Conservation (phyloP, 2,329 filamentous ascomycete species). For the Pseudogymnoascus sp. region DNA sequence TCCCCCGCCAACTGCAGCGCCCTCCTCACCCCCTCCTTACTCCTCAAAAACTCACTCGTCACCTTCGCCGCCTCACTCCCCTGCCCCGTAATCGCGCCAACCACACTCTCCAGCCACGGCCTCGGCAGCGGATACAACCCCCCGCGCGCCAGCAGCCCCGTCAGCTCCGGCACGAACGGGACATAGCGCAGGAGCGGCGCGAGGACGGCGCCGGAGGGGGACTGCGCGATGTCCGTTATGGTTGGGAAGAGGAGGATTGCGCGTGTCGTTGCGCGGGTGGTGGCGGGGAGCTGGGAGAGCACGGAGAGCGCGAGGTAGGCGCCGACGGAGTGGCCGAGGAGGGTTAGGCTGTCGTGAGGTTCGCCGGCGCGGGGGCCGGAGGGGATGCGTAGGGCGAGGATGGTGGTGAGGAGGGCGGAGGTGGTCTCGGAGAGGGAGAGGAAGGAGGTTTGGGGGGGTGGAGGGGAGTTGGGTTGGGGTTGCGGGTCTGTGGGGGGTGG, state of each 20-base stretch:
- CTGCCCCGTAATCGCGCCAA: conserved; percentile 39
- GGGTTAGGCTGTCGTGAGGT: conserved; percentile 50
- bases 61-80: conserved; percentile 40
- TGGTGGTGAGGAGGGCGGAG: conserved; percentile 10
- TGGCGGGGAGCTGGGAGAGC: conserved; percentile 43
- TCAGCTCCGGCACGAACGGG: conserved; percentile 12
- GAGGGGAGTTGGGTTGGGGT: conserved; percentile 17
- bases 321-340: conserved; percentile 70
- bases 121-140: conserved; percentile 38
- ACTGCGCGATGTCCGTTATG: conserved; percentile 60
- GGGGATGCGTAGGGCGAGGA: conserved; percentile 20
- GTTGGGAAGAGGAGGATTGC: conserved; percentile 68
- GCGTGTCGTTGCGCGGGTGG: conserved; percentile 25
- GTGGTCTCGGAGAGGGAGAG: conserved; percentile 31
- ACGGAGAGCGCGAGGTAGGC: conserved; percentile 64
- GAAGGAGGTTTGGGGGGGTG: conserved; percentile 26
- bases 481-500: conserved; percentile 19
- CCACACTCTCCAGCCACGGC: conserved; percentile 35
- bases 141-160: conserved; percentile 18
- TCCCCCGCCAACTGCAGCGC: conserved; percentile 50
- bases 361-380: conserved; percentile 26
- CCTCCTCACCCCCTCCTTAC: conserved; percentile 51
- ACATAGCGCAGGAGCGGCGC: conserved; percentile 1
- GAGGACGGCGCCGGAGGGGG: conserved; percentile 44
- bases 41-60: conserved; percentile 47